These are phyloP conservation scores for Drechslera avenae DNA, from an alignment of 2,329 filamentous ascomycete species.

Conservation along the genomic window DNA sequence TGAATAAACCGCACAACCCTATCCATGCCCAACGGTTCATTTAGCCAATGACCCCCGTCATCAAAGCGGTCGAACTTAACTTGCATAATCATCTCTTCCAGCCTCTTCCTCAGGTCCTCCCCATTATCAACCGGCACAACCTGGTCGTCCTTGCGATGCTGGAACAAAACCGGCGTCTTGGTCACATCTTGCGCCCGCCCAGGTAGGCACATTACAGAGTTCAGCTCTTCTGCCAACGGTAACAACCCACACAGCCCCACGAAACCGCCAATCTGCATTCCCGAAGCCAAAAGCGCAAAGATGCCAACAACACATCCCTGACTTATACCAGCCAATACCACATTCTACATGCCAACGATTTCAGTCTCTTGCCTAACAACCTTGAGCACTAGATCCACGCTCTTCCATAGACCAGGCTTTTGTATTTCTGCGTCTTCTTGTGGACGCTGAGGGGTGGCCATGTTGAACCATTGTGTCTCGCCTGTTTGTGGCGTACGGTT, in stretches of 20 bases:
- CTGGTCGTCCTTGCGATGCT: conserved; percentile 51
- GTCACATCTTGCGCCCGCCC: not conserved
- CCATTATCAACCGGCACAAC: conserved; percentile 50
- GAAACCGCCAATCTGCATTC: conserved; percentile 19
- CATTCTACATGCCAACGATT: conserved; percentile 5
- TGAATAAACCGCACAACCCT: conserved; percentile 45
- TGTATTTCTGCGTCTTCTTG: conserved; percentile 52
- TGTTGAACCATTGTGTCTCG: conserved; percentile 58
- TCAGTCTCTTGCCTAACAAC: conserved; percentile 21
- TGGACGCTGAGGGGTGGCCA: conserved; percentile 53
- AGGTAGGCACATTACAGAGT: not conserved
- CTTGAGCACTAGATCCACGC: conserved; percentile 44
- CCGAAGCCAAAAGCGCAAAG: conserved; percentile 10
- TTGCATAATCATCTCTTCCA: conserved; percentile 45
- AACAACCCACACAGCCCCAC: conserved; percentile 32
- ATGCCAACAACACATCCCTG: conserved; percentile 31
- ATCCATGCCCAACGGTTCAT: conserved; percentile 55
- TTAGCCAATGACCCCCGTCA: conserved; percentile 54
- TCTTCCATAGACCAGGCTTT: conserved; percentile 49
- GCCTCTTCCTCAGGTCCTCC: conserved; percentile 37
- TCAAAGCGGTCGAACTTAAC: conserved; percentile 51
- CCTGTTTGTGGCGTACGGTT: conserved; percentile 42
- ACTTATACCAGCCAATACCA: conserved; percentile 32
- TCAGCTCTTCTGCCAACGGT: conserved; percentile 17
- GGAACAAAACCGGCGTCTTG: conserved; percentile 52